These are phyloP conservation scores for Daldinia sp. DNA, from an alignment of 2,329 filamentous ascomycete genomes.

Conservation along the genomic window DNA sequence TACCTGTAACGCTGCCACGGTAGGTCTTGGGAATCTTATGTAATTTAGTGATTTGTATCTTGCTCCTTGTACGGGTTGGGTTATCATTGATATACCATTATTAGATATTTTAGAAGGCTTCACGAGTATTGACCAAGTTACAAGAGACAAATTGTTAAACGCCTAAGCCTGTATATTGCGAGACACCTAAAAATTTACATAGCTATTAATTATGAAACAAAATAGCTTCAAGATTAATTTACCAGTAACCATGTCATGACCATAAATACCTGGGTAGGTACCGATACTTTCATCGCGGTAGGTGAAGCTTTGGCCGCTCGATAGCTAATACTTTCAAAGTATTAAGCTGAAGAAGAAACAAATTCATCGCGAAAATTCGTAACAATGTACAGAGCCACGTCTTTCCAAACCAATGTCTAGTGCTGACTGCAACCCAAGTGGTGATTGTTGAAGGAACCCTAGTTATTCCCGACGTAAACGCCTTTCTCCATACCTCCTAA, in stretches of 20 bases:
- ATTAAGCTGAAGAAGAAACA: constrained; percentile 3
- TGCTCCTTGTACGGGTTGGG: not conserved
- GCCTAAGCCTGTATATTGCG: not conserved
- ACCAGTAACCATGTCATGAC: not conserved
- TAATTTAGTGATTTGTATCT: no score
- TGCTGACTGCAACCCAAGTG: constrained; percentile 26
- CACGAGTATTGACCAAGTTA: not conserved
- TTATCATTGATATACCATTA: not conserved
- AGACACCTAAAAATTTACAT: not conserved
- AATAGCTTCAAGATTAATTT: not conserved
- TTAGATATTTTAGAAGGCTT: not conserved
- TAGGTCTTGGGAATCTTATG: no score
- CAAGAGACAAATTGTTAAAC: not conserved
- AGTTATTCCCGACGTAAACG: constrained; percentile 41
- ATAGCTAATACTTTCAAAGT: not conserved
- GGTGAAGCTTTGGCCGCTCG: not conserved
- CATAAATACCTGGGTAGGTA: not conserved
- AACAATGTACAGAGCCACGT: constrained; percentile 39
- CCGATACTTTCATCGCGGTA: not conserved
- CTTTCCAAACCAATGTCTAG: constrained; percentile 32
- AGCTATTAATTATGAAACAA: not conserved
- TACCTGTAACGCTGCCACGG: no score
- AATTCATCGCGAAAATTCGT: constrained; percentile 11
- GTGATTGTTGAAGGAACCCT: constrained; percentile 20
- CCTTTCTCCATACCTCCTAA: constrained; percentile 32